Evolutionary conservation across 768 basidiomycete species (phyloP), one percentile per base, ranked within the genome.

Genomic region (Tulasnella sp.): DNA sequence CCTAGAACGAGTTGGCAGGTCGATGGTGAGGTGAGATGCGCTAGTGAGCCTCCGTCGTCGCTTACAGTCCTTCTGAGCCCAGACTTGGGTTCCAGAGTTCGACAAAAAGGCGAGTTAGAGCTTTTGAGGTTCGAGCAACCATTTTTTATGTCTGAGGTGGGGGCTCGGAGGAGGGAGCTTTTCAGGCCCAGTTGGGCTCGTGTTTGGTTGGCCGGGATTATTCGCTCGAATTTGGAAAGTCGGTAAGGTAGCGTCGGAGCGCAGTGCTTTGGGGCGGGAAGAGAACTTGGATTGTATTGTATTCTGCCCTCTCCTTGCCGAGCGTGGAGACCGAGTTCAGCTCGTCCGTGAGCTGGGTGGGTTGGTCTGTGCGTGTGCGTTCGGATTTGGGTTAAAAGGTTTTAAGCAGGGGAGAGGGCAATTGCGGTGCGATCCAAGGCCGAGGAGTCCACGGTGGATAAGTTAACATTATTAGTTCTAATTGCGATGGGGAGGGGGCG

Each of bases 1-100:
- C 27, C 62, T 68, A 68, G 62, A 68, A 27, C 62, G 62, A 68
- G 34, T 68, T 36, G 27, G 34, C n/a, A 36, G 31, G 62, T 68
- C 62, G 62, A 68, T 68, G 62, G 62, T 68, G 62, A 68, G 62
- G 62, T 68, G 62, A 68, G 62, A 68, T 68, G 62, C 7, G 31
- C 12, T 68, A 14, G 7, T 68, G 62, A 68, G 62, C 62, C 62
- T 16, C 5, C 31, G 62, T 27, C 62, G 27, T 27, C 62, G 62
- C 62, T 68, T 10, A 19, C 24, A 9, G 24, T 52, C 52, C 52
- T 52, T 12, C n/a, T 7, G 52, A 68, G 62, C 12, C 62, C 62
- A 68, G 62, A 68, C 62, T 18, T 19, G 34, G 62, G n/a, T n/a
- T 68, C 62, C 62, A 68, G 62, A 68, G 27, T n/a, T 56, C 58